Evolutionary conservation across 2,329 filamentous ascomycete species (phyloP).

Genomic region (Colletotrichum ledebouriae): DNA sequence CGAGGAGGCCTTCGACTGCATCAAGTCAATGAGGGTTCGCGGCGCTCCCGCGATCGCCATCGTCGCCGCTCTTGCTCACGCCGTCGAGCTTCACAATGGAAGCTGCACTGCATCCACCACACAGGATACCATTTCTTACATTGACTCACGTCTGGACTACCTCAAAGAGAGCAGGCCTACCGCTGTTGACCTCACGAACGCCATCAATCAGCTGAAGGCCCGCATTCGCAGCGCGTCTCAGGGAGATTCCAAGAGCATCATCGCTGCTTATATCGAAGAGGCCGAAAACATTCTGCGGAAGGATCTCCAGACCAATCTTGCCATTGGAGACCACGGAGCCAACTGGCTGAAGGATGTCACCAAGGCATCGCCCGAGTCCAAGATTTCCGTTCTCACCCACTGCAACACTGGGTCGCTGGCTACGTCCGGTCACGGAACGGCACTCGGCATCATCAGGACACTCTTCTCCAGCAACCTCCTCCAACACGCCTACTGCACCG

Average conservation of each 20-base stretch:
- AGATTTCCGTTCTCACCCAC: slow-evolving; percentile 90
- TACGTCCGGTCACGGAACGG: slow-evolving; percentile 97
- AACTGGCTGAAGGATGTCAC: slow-evolving; percentile 81
- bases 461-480: slow-evolving; percentile 76
- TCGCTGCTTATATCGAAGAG: slow-evolving; percentile 79
- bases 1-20: slow-evolving; percentile 85
- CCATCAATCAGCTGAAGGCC: slow-evolving; percentile 82
- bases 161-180: slow-evolving; percentile 91
- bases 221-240: slow-evolving; percentile 64
- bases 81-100: slow-evolving; percentile 81
- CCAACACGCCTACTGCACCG: slow-evolving; percentile 92
- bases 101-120: slow-evolving; percentile 60
- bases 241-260: slow-evolving; percentile 64
- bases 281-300: slow-evolving; percentile 90
- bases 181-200: slow-evolving; percentile 94
- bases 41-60: slow-evolving; percentile 96
- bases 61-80: slow-evolving; percentile 90
- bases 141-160: slow-evolving; percentile 84
- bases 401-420: slow-evolving; percentile 98
- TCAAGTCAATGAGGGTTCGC: slow-evolving; percentile 82
- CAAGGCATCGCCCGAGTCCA: slow-evolving; percentile 59
- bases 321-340: slow-evolving; percentile 86
- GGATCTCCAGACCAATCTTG: slow-evolving; percentile 88
- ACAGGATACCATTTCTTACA: slow-evolving; percentile 75
- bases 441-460: slow-evolving; percentile 91